A percentile compares a stretch with the other conserved stretches of the same genome.
phyloP scores from a whole-genome alignment of 306 rosid genomes.

The Fagus sylvatica region DNA sequence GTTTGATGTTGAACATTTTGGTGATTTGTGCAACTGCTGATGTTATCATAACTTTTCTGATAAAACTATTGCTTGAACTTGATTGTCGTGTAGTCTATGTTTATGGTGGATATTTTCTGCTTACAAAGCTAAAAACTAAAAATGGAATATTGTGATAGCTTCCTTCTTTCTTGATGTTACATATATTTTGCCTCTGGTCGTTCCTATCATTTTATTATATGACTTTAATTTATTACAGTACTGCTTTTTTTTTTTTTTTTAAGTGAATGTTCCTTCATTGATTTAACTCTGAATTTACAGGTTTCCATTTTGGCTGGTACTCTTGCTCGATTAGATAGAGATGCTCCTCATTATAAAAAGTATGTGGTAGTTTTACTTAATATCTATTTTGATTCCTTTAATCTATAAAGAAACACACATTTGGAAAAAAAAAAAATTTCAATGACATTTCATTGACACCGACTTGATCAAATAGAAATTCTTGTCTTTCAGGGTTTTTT shows the following conservation, averaged over 20 bases:
- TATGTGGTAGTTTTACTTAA: conserved; percentile 31
- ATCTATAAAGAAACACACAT: neutral
- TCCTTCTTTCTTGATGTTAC: neutral
- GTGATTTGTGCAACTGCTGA: no score
- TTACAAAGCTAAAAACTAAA: neutral
- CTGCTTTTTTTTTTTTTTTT: neutral
- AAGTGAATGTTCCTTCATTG: neutral
- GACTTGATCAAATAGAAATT: neutral
- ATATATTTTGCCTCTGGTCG: neutral
- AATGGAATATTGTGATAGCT: neutral
- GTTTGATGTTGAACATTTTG: no score
- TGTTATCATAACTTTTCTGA: no score
- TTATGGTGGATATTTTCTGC: neutral
- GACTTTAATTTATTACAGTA: conserved; percentile 1
- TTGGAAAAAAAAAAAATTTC: neutral
- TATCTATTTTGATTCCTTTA: neutral
- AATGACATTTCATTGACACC: neutral
- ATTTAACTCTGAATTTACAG: conserved; percentile 47
- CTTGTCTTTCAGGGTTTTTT: neutral
- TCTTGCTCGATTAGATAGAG: conserved; percentile 95
- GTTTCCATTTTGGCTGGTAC: conserved; percentile 98
- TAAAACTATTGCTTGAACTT: no score
- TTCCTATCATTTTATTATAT: neutral
- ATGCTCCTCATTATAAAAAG: conserved; percentile 96
- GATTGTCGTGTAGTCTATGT: neutral